A percentile compares a stretch with the other conserved stretches of the same genome.
Conservation (phyloP, 148 eudicot genomes). For the Heliamphora exappendiculata region DNA sequence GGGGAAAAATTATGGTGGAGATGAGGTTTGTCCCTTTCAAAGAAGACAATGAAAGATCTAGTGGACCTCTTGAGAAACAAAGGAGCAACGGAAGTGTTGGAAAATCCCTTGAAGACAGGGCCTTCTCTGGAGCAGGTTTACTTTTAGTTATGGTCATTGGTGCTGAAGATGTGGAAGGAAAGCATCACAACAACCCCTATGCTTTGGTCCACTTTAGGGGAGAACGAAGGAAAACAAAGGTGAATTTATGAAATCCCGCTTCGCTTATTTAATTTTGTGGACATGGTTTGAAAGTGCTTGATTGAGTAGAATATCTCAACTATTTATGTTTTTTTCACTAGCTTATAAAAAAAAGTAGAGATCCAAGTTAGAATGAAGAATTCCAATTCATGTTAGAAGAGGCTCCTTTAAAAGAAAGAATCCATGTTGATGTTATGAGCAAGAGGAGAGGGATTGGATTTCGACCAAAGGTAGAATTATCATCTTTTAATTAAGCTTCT, state of each 20-base stretch:
- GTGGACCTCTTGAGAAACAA: constrained; percentile 16
- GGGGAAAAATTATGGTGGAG: constrained; percentile 62
- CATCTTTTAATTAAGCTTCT: background rate
- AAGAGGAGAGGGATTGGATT: constrained; percentile 37
- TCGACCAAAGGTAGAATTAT: constrained; percentile 32
- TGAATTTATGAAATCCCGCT: constrained; percentile 15
- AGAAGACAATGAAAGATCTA: constrained; percentile 44
- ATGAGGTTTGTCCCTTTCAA: constrained; percentile 55
- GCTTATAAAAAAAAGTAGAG: constrained; percentile 48
- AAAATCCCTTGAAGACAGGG: constrained; percentile 14
- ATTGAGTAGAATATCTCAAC: background rate
- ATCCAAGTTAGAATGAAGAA: constrained; percentile 71
- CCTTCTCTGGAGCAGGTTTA: constrained; percentile 43
- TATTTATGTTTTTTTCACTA: constrained; percentile 11
- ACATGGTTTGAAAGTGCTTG: background rate
- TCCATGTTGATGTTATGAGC: constrained; percentile 59
- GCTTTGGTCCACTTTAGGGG: constrained; percentile 53
- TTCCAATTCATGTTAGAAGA: constrained; percentile 74
- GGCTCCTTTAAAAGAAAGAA: constrained; percentile 50
- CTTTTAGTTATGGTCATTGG: constrained; percentile 50
- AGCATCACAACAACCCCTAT: constrained; percentile 56
- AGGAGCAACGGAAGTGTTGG: constrained; percentile 15
- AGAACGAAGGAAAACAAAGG: constrained; percentile 67
- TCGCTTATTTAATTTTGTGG: background rate
- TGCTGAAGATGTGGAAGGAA: constrained; percentile 69